These are phyloP conservation scores for Microdochium bolleyi DNA, from an alignment of 2,329 filamentous ascomycete genomes.

Conservation along the genomic window DNA sequence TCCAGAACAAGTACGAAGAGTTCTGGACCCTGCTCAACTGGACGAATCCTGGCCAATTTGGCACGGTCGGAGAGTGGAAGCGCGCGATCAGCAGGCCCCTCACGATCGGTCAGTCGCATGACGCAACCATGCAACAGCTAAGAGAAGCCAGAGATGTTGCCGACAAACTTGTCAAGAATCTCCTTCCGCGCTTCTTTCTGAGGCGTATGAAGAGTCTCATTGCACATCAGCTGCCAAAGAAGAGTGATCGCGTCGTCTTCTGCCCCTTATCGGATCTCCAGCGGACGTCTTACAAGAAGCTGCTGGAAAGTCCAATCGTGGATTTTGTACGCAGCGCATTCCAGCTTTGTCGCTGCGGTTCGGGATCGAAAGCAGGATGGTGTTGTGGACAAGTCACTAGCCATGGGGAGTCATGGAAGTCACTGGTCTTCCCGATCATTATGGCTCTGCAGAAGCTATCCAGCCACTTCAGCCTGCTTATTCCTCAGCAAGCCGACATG, in stretches of 20 bases:
- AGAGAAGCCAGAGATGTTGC: constrained; percentile 76
- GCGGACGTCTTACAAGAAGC: constrained; percentile 72
- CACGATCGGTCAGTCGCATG: constrained; percentile 83
- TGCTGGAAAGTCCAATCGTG: constrained; percentile 66
- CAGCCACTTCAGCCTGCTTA: constrained; percentile 84
- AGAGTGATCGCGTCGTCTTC: constrained; percentile 90
- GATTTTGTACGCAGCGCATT: constrained; percentile 59
- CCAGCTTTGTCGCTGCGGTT: constrained; percentile 62
- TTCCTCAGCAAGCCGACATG: constrained; percentile 58
- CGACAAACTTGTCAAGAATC: constrained; percentile 74
- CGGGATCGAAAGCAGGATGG: constrained; percentile 66
- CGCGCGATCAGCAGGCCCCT: constrained; percentile 70
- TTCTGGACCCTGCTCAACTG: constrained; percentile 94
- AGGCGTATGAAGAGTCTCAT: constrained; percentile 91
- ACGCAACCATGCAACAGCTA: constrained; percentile 77
- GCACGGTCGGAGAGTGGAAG: constrained; percentile 65
- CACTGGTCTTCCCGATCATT: constrained; percentile 78
- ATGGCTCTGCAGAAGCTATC: constrained; percentile 77
- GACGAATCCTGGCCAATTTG: constrained; percentile 76
- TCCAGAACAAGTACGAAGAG: constrained; percentile 97
- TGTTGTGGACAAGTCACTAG: constrained; percentile 62
- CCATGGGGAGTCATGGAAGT: constrained; percentile 61
- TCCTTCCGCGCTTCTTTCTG: constrained; percentile 84
- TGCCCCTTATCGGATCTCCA: constrained; percentile 83
- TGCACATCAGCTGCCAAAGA: constrained; percentile 86